Percentiles rank a stretch among this genome's conserved stretches.
phyloP scores from a whole-genome alignment of 305 asterid species.

The Solanum aculeatissimum region DNA sequence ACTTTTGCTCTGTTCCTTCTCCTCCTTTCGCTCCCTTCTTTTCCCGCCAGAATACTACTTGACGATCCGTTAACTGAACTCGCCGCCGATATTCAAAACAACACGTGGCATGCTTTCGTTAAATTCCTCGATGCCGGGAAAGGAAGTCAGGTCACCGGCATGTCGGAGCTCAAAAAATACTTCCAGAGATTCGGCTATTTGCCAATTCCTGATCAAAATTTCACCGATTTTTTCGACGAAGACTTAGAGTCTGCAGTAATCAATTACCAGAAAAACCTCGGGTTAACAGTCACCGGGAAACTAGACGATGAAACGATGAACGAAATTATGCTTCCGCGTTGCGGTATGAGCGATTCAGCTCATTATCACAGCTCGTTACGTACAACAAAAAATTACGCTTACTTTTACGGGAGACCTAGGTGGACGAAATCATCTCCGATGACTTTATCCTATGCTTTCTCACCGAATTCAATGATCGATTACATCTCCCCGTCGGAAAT shows the following conservation, averaged over 20 bases:
- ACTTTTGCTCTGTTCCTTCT: constrained; percentile 7
- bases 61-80: constrained; percentile 15
- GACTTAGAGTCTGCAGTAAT: constrained; percentile 40
- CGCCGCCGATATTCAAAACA: constrained; percentile 16
- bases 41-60: constrained; percentile 35
- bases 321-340: constrained; percentile 47
- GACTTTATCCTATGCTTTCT: constrained; percentile 53
- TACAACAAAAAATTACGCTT: constrained; percentile 34
- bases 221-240: constrained; percentile 47
- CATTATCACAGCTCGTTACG: constrained; percentile 2
- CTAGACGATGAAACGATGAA: constrained; percentile 46
- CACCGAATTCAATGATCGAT: constrained; percentile 28
- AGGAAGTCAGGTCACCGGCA: constrained; percentile 48
- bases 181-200: constrained; percentile 72
- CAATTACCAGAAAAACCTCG: constrained; percentile 43
- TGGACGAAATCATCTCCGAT: constrained; percentile 42
- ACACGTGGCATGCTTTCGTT: constrained; percentile 50
- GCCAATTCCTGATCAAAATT: background rate
- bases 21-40: constrained; percentile 9
- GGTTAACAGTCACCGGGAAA: constrained; percentile 40
- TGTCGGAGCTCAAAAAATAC: constrained; percentile 71
- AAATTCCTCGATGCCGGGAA: constrained; percentile 49
- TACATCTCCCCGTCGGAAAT: constrained; percentile 26
- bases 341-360: constrained; percentile 39
- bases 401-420: constrained; percentile 51